These are phyloP conservation scores for Metschnikowia koreensis DNA, from an alignment of 805 yeast genomes.

Conservation along the genomic window DNA sequence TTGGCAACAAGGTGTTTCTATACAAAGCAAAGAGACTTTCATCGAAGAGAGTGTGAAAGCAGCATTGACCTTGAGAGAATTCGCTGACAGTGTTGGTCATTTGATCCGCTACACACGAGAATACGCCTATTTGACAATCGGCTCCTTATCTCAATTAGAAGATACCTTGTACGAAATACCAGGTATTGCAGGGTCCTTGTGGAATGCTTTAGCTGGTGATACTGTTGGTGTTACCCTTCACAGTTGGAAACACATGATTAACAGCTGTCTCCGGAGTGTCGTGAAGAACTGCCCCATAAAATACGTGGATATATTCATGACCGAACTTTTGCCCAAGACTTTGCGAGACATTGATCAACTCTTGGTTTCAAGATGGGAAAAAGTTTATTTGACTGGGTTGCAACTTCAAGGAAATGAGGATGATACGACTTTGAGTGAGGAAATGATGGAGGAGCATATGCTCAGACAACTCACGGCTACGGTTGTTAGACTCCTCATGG, in stretches of 20 bases:
- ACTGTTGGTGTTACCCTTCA: constrained; percentile 86
- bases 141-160: constrained; percentile 86
- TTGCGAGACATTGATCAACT: constrained; percentile 70
- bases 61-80: constrained; percentile 88
- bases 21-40: constrained; percentile 90
- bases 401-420: constrained; percentile 59
- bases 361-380: constrained; percentile 75
- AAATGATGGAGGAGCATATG: constrained; percentile 97
- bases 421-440: constrained; percentile 88
- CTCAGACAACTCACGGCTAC: constrained; percentile 91
- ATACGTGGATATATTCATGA: constrained; percentile 66
- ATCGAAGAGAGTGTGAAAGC: constrained; percentile 94
- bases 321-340: constrained; percentile 73
- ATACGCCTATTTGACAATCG: constrained; percentile 86
- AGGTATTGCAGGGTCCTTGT: constrained; percentile 67
- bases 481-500: constrained; percentile 81
- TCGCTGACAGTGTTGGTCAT: constrained; percentile 97
- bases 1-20: constrained; percentile 98
- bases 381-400: constrained; percentile 56
- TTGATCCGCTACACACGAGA: constrained; percentile 93
- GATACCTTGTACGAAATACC: constrained; percentile 87
- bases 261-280: constrained; percentile 81
- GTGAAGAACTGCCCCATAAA: constrained; percentile 84
- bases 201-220: constrained; percentile 86
- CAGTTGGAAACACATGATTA: constrained; percentile 96